A percentile compares a stretch with the other conserved stretches of the same genome.
Conservation (phyloP, 106 monocot species). For the Dendrobium chrysotoxum region DNA sequence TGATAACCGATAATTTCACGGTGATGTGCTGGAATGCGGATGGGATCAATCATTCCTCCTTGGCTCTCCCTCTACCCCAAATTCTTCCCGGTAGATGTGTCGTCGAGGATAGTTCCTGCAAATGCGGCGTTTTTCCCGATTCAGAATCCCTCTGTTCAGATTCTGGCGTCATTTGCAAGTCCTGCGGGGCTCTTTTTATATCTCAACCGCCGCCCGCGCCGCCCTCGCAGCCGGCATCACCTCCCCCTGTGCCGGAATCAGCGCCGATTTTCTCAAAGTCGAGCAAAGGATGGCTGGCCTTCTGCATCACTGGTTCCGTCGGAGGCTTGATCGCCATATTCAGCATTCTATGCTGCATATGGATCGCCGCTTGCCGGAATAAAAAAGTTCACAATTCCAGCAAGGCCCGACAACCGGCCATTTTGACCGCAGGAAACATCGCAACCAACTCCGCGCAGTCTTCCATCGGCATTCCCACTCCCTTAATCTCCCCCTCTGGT, state of each 20-base stretch:
- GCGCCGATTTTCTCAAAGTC: constrained; percentile 6
- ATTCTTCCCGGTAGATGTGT: constrained; percentile 70
- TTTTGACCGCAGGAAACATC: neutral
- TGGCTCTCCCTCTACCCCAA: constrained; percentile 18
- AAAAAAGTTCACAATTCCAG: constrained; percentile 78
- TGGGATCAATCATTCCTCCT: constrained; percentile 7
- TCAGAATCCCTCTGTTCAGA: constrained; percentile 27
- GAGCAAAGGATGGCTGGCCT: constrained; percentile 28
- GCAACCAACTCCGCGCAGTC: constrained; percentile 23
- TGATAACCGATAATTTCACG: constrained; percentile 37
- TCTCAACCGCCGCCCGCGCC: neutral
- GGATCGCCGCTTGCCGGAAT: constrained; percentile 24
- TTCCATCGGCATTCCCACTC: constrained; percentile 6
- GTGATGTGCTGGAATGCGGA: constrained; percentile 63
- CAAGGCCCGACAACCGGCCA: constrained; percentile 12
- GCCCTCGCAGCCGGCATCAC: too few relatives aligned
- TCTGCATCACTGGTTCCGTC: constrained; percentile 48
- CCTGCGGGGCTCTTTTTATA: constrained; percentile 9
- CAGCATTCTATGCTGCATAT: constrained; percentile 32
- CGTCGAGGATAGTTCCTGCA: constrained; percentile 16
- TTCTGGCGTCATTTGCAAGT: constrained; percentile 32
- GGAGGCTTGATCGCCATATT: constrained; percentile 43
- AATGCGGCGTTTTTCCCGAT: constrained; percentile 27
- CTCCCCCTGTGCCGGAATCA: constrained; percentile 6
- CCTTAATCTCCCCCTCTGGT: neutral